These are phyloP conservation scores for Macrophomina phaseolina DNA, from an alignment of 2,329 filamentous ascomycete species.

Conservation along the genomic window DNA sequence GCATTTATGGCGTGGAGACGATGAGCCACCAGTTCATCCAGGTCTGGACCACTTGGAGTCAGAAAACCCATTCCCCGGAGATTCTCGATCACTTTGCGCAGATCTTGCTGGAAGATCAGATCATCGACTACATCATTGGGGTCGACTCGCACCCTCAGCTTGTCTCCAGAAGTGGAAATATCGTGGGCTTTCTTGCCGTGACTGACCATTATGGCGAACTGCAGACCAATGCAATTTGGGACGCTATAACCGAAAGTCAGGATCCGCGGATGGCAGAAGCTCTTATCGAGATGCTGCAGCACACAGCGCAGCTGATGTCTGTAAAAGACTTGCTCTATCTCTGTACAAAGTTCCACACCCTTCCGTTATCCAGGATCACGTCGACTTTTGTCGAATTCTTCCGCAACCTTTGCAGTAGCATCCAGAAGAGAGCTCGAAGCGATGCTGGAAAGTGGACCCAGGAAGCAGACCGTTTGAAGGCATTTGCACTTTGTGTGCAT, in stretches of 20 bases:
- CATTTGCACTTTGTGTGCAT: conserved; percentile 65
- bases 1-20: conserved; percentile 75
- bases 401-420: conserved; percentile 26
- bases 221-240: conserved; percentile 84
- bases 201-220: conserved; percentile 73
- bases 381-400: conserved; percentile 41
- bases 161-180: conserved; percentile 79
- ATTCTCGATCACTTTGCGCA: conserved; percentile 71
- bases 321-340: conserved; percentile 64
- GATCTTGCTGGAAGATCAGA: conserved; percentile 70
- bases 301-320: conserved; percentile 54
- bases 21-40: conserved; percentile 74
- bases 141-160: conserved; percentile 92
- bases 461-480: conserved; percentile 41
- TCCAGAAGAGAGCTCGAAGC: conserved; percentile 17
- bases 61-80: conserved; percentile 33
- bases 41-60: conserved; percentile 62
- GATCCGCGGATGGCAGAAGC: conserved; percentile 86
- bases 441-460: conserved; percentile 28
- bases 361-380: conserved; percentile 40
- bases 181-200: conserved; percentile 85
- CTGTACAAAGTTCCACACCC: conserved; percentile 67
- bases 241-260: conserved; percentile 78
- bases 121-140: conserved; percentile 87
- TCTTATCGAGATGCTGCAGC: conserved; percentile 69